Evolutionary conservation across 2,329 filamentous ascomycete genomes (phyloP).

Genomic region (Sporothrix schenckii): DNA sequence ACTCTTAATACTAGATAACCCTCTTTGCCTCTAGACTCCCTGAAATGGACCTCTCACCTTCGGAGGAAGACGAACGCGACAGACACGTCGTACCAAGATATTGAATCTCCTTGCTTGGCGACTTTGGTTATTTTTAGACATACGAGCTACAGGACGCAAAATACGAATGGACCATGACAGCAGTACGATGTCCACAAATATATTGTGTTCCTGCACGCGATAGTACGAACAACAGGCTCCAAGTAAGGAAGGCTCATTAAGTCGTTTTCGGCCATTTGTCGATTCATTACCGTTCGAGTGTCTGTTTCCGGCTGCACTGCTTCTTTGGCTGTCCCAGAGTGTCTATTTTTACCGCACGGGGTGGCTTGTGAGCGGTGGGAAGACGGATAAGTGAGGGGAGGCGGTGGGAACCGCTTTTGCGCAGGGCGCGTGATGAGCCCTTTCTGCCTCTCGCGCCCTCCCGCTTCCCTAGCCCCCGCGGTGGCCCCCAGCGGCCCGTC

Average conservation of each 20-base stretch:
- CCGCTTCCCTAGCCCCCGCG: constrained; percentile 19
- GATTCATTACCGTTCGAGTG: not conserved
- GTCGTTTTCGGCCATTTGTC: not conserved
- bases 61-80: no score
- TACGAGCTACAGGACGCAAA: no score
- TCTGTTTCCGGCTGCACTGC: not conserved
- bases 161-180: no score
- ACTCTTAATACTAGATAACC: no score
- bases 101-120: not conserved
- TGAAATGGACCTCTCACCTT: no score
- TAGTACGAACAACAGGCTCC: no score
- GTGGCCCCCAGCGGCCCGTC: constrained; percentile 8
- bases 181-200: not conserved
- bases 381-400: not conserved
- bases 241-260: no score
- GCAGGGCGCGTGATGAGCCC: constrained; percentile 10
- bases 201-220: not conserved
- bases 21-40: no score
- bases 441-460: constrained; percentile 16
- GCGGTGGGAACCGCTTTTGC: not conserved
- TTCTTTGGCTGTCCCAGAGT: not conserved
- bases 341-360: not conserved
- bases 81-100: not conserved
- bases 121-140: not conserved
- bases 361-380: not conserved